Base-by-base conservation (phyloP, 768 basidiomycete species). In the Amanita thiersii region DNA sequence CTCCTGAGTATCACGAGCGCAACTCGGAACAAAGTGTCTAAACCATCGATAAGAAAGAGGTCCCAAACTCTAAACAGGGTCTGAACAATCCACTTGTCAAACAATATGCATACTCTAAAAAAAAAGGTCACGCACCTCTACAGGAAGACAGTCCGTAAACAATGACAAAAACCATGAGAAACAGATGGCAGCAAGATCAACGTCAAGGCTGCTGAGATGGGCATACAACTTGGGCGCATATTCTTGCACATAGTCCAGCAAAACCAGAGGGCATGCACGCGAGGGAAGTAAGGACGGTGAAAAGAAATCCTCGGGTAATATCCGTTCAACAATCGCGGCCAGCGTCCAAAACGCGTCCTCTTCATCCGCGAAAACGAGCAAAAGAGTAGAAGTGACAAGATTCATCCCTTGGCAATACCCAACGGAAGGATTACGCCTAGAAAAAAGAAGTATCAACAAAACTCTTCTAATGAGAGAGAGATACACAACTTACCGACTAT, bases 111-210 rank as follows among this genome's bases (percentile, higher is more conserved):
- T 19, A 15, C n/a, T 7, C 20, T 14, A 7, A n/a, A 25, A 31
- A 39, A 43, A 12, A 17, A 35, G 14, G 4, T 18, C 18, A 57
- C 71, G 23, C 44, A 91, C 91, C 76, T 94, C 92, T 19, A 97
- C 87, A 8, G 94, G 94, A 5, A 97, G 65, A 56, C 93, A 94
- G 51, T 96, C 92, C 0, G 93, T 96, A 55, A 98, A 98, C 15
- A 99, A 68, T 2, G 90, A 92, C 18, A 99, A 65, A 62, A 97
- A 96, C 96, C 96, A 99, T 9, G 92, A 94, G 67, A 99, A 99
- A 46, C 91, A 96, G 47, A 97, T 90, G 0, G 93, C 92, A 2
- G 82, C 81, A 2, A 99, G 72, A 55, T 99, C 93, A 9, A 97
- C 81, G 3, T 85, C 89, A 1, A 94, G 75, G 9, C 81, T 73